Conservation (phyloP, 495 filamentous ascomycete genomes). For the Penicillium bovifimosum region DNA sequence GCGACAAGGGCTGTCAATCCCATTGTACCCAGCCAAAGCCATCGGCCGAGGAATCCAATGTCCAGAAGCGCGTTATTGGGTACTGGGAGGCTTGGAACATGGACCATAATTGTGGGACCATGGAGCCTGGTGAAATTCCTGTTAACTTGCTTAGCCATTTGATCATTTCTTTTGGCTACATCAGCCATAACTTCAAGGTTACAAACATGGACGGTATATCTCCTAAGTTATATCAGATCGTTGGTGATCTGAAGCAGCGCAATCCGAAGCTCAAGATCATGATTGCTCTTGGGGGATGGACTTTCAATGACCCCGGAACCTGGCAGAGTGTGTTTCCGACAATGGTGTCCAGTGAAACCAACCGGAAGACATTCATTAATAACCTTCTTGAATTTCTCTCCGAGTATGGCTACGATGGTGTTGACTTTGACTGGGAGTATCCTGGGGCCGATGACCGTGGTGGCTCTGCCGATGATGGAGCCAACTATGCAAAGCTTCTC, state of each 20-base stretch:
- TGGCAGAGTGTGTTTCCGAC: no score
- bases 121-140: slow-evolving; percentile 9
- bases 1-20: slow-evolving; percentile 1
- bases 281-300: slow-evolving; percentile 43
- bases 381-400: no score
- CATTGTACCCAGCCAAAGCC: neutral
- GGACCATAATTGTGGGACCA: neutral
- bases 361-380: no score
- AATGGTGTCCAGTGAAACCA: no score
- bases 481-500: no score
- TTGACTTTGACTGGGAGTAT: no score
- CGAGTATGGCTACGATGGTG: no score
- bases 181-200: no score
- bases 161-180: slow-evolving; percentile 42
- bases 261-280: slow-evolving; percentile 25
- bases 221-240: no score
- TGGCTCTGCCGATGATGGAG: no score
- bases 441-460: no score
- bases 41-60: no score
- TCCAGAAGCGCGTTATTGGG: neutral
- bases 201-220: slow-evolving; percentile 25
- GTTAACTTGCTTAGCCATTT: slow-evolving; percentile 34
- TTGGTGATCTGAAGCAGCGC: slow-evolving; percentile 14
- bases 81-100: neutral
- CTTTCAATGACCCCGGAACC: slow-evolving; percentile 18